phyloP scores from a whole-genome alignment of 768 basidiomycete genomes.

The Hortiboletus campestris region DNA sequence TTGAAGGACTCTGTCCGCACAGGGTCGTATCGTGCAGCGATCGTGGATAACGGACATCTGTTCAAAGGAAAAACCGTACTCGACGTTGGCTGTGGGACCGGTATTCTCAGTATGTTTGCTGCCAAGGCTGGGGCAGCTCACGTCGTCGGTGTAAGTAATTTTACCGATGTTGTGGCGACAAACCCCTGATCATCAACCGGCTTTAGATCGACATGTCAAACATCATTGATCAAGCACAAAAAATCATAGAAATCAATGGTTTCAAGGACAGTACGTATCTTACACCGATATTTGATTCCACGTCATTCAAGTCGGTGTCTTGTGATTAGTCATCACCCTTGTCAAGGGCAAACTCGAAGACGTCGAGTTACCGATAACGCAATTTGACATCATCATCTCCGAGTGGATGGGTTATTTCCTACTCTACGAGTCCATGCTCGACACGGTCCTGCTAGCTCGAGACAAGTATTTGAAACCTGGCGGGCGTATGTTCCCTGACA shows the following conservation, averaged over 20 bases:
- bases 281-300: not conserved
- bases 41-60: constrained; percentile 90
- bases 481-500: constrained; percentile 96
- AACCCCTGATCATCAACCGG: constrained; percentile 12
- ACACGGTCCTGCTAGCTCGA: constrained; percentile 93
- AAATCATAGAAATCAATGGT: constrained; percentile 94
- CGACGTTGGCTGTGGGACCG: constrained; percentile 98
- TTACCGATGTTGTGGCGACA: constrained; percentile 1
- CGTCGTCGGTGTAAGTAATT: constrained; percentile 78
- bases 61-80: constrained; percentile 97
- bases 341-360: constrained; percentile 99
- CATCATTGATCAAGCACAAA: constrained; percentile 98
- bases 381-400: constrained; percentile 98
- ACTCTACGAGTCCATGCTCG: constrained; percentile 98
- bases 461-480: constrained; percentile 93
- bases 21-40: constrained; percentile 90
- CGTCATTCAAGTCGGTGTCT: constrained; percentile 3
- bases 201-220: constrained; percentile 98
- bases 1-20: constrained; percentile 96
- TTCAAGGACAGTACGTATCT: constrained; percentile 83
- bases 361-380: constrained; percentile 76
- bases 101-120: constrained; percentile 97
- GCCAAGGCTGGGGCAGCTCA: constrained; percentile 93
- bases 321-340: constrained; percentile 75
- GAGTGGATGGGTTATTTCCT: constrained; percentile 99